phyloP scores from a whole-genome alignment of 371 early-diverging fungal species.

The Lichtheimia ramosa region DNA sequence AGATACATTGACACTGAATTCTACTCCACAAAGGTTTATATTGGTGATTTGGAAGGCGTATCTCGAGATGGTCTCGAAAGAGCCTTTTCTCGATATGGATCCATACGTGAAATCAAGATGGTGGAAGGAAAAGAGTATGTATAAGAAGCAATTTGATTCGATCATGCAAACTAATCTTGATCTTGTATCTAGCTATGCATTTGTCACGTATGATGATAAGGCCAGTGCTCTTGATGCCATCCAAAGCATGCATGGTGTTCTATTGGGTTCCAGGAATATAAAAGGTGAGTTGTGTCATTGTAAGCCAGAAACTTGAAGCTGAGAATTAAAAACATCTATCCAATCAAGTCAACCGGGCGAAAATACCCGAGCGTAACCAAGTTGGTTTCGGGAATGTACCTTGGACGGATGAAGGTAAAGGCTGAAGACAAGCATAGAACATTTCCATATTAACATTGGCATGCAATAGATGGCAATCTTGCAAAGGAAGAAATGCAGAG shows the following conservation, averaged over 20 bases:
- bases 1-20: slow-evolving; percentile 62
- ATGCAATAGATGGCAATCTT: slow-evolving; percentile 28
- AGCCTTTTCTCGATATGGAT: slow-evolving; percentile 53
- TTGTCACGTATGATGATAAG: slow-evolving; percentile 52
- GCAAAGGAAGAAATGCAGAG: slow-evolving; percentile 31
- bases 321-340: neutral
- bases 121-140: slow-evolving; percentile 61
- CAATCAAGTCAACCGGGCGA: slow-evolving; percentile 54
- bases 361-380: slow-evolving; percentile 61
- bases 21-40: slow-evolving; percentile 56
- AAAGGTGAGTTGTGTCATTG: slow-evolving; percentile 30
- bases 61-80: slow-evolving; percentile 32
- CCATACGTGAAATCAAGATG: slow-evolving; percentile 50
- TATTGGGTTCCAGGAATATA: slow-evolving; percentile 46
- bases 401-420: slow-evolving; percentile 57
- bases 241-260: slow-evolving; percentile 50
- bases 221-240: slow-evolving; percentile 49
- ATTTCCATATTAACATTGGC: neutral
- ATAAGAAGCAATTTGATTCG: too few relatives aligned
- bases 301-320: neutral
- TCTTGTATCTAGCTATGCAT: slow-evolving; percentile 44
- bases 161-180: too few relatives aligned
- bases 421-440: neutral
- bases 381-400: slow-evolving; percentile 62
- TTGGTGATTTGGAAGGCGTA: slow-evolving; percentile 52